Percentiles rank a stretch among this genome's conserved stretches.
phyloP scores from a whole-genome alignment of 2,329 filamentous ascomycete genomes.

The Penicillium occitanis region DNA sequence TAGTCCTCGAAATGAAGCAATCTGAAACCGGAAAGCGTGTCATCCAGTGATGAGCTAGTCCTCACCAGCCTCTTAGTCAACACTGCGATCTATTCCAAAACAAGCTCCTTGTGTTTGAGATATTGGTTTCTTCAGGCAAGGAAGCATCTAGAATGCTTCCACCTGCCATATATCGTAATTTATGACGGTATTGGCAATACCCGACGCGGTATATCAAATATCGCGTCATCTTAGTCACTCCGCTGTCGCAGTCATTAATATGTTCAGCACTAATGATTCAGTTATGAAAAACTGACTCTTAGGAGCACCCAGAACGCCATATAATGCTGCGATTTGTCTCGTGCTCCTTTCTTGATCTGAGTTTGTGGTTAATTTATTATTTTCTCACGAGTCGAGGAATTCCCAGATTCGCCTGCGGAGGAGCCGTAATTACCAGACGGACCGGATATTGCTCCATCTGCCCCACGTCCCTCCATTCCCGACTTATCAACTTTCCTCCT shows the following conservation, averaged over 20 bases:
- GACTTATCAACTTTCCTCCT: background rate
- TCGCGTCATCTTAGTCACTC: background rate
- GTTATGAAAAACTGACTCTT: background rate
- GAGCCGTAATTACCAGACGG: slow-evolving; percentile 1
- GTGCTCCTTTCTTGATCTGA: background rate
- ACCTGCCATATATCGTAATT: slow-evolving; percentile 9
- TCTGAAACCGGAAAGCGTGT: slow-evolving; percentile 8
- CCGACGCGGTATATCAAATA: background rate
- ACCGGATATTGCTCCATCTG: slow-evolving; percentile 8
- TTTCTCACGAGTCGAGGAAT: background rate
- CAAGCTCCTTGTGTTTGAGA: background rate
- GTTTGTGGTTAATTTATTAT: background rate
- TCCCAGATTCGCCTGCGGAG: background rate
- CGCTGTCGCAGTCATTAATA: background rate
- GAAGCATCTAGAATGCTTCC: slow-evolving; percentile 1
- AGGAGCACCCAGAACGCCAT: background rate
- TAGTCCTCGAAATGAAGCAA: background rate
- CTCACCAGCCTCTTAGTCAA: background rate
- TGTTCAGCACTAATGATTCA: background rate
- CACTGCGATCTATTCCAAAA: background rate
- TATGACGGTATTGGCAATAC: slow-evolving; percentile 2
- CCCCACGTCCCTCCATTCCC: background rate
- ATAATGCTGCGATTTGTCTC: background rate
- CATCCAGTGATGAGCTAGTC: slow-evolving; percentile 3
- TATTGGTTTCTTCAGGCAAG: background rate